phyloP scores from a whole-genome alignment of 495 filamentous ascomycete species.

The Trichodelitschia bisporula region DNA sequence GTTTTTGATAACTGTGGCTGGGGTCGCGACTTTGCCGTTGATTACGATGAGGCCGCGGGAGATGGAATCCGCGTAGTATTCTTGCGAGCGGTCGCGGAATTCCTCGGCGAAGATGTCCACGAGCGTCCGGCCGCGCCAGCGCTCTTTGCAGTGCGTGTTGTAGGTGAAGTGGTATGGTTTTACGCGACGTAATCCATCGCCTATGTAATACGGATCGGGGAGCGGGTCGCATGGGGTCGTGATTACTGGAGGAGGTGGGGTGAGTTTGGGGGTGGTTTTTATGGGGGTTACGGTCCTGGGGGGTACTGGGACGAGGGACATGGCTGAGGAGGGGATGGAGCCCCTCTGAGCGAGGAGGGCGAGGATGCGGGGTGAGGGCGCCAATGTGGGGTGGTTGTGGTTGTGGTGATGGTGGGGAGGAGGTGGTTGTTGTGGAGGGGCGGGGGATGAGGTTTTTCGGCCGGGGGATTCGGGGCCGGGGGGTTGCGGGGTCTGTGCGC shows the following conservation, averaged over 20 bases:
- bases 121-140: constrained; percentile 54
- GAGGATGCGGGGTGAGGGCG: constrained; percentile 1
- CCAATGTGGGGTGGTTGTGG: too few relatives aligned
- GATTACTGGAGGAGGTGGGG: constrained; percentile 25
- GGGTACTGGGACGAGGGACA: constrained; percentile 3
- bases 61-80: constrained; percentile 65
- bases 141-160: constrained; percentile 76
- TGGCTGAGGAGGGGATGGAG: background rate
- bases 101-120: constrained; percentile 64
- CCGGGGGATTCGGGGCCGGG: too few relatives aligned
- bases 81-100: constrained; percentile 62
- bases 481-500: too few relatives aligned
- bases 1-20: constrained; percentile 38
- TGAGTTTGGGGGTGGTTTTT: constrained; percentile 1
- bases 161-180: constrained; percentile 85
- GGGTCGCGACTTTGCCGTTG: constrained; percentile 31
- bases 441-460: too few relatives aligned
- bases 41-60: constrained; percentile 50
- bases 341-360: background rate
- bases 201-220: constrained; percentile 52
- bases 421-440: too few relatives aligned
- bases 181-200: constrained; percentile 57
- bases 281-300: background rate
- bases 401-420: too few relatives aligned
- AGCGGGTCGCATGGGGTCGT: constrained; percentile 39